Evolutionary conservation across 805 yeast species (phyloP).

Genomic region (Saccharomycopsis fermentans): DNA sequence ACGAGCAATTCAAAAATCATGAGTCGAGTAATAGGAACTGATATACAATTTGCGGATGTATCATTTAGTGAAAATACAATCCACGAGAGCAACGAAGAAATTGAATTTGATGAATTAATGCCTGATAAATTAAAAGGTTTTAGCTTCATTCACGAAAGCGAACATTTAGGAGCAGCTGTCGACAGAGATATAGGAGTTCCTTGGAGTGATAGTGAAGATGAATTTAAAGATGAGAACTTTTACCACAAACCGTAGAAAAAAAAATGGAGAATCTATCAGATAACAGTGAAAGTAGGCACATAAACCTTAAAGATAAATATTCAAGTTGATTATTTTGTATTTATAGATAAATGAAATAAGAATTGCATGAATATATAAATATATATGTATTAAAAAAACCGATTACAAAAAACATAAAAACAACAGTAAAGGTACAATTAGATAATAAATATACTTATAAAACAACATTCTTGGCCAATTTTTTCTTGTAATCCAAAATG

Average conservation of each 20-base stretch:
- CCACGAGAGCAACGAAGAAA: not conserved
- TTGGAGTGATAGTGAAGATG: constrained; percentile 15
- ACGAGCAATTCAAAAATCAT: not conserved
- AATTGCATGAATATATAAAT: not conserved
- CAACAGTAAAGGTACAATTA: not conserved
- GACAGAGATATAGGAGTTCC: constrained; percentile 2
- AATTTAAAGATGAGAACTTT: constrained; percentile 11
- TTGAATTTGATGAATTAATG: constrained; percentile 3
- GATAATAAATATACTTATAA: constrained; percentile 33
- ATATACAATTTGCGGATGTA: not conserved
- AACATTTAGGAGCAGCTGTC: constrained; percentile 9
- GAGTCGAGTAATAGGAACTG: not conserved
- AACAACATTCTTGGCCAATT: constrained; percentile 84
- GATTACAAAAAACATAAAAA: not conserved
- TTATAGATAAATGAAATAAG: not conserved
- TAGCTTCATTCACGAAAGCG: not conserved
- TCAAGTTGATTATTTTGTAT: too few species aligned
- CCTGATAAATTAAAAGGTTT: constrained; percentile 4
- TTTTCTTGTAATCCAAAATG: constrained; percentile 86
- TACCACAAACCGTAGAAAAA: not conserved
- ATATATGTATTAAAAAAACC: not conserved
- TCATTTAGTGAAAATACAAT: not conserved
- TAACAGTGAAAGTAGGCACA: too few species aligned
- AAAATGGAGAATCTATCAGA: too few species aligned
- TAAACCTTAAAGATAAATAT: too few species aligned